These are phyloP conservation scores for Daldinia loculata DNA, from an alignment of 495 filamentous ascomycete genomes.

Conservation along the genomic window DNA sequence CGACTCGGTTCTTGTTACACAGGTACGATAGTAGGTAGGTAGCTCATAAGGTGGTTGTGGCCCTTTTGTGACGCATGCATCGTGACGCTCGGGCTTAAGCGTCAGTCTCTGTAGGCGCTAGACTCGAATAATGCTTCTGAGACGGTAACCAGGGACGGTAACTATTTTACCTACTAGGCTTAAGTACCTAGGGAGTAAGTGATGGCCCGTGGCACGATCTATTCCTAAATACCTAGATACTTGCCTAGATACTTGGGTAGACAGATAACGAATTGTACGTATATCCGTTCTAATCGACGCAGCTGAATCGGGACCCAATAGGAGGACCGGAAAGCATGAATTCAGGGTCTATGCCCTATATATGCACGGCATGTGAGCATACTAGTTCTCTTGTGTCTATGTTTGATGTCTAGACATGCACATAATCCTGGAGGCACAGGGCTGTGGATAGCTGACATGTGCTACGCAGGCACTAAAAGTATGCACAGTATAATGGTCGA, in stretches of 20 bases:
- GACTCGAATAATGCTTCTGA: constrained; percentile 7
- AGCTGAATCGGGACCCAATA: constrained; percentile 35
- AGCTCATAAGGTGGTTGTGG: constrained; percentile 17
- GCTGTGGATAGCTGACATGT: constrained; percentile 37
- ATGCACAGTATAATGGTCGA: constrained; percentile 27
- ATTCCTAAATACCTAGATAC: neutral
- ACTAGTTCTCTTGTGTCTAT: constrained; percentile 20
- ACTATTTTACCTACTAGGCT: neutral
- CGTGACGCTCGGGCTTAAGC: constrained; percentile 26
- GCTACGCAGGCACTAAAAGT: neutral
- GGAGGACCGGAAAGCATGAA: constrained; percentile 6
- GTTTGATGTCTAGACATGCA: constrained; percentile 25
- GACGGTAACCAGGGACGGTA: neutral
- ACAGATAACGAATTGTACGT: constrained; percentile 10
- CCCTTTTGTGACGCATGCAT: constrained; percentile 13
- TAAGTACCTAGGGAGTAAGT: neutral
- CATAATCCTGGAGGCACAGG: constrained; percentile 26
- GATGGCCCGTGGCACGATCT: constrained; percentile 28
- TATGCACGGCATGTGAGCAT: constrained; percentile 42
- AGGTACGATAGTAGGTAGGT: constrained; percentile 7
- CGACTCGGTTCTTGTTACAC: constrained; percentile 21
- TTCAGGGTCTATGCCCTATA: constrained; percentile 33
- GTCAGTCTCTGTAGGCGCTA: constrained; percentile 24
- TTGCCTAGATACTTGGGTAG: neutral
- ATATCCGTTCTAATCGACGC: constrained; percentile 10